phyloP scores from a whole-genome alignment of 2,329 filamentous ascomycete species.

The Penicillium brevicompactum region DNA sequence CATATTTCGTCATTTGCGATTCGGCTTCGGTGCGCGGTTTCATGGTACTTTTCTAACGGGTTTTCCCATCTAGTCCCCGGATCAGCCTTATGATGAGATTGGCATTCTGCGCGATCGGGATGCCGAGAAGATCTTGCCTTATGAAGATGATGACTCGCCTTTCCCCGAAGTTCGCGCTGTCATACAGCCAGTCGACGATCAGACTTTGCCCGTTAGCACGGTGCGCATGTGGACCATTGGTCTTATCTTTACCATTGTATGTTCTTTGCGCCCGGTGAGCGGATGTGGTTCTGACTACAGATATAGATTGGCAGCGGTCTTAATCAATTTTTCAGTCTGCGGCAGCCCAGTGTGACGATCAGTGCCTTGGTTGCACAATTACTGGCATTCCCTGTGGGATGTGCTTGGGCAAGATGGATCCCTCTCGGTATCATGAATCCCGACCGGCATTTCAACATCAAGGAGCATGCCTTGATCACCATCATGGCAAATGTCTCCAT shows the following conservation, averaged over 20 bases:
- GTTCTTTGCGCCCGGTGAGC: constrained; percentile 8
- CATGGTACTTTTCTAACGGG: constrained; percentile 9
- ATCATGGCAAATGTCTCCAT: constrained; percentile 53
- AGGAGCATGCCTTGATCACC: constrained; percentile 48
- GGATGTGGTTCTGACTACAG: background rate
- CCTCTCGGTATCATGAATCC: constrained; percentile 47
- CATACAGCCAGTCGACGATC: constrained; percentile 36
- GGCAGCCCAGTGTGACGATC: constrained; percentile 43
- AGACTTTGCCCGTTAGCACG: constrained; percentile 35
- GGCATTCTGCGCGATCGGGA: constrained; percentile 34
- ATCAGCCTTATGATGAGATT: constrained; percentile 14
- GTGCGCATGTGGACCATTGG: constrained; percentile 43
- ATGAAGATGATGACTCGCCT: constrained; percentile 41
- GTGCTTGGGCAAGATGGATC: constrained; percentile 41
- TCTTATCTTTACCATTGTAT: constrained; percentile 40
- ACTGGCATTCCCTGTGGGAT: constrained; percentile 48
- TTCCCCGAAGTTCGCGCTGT: constrained; percentile 43
- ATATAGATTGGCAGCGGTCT: constrained; percentile 39
- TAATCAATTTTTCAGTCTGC: constrained; percentile 43
- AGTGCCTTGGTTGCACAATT: constrained; percentile 45
- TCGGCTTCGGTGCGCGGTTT: no score
- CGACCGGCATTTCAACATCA: constrained; percentile 41
- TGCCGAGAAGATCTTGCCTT: constrained; percentile 35
- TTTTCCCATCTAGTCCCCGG: constrained; percentile 1
- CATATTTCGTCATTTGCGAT: background rate